Evolutionary conservation across 108 stramenopile species (phyloP).

Genomic region (Mayamaea pseudoterrestris): DNA sequence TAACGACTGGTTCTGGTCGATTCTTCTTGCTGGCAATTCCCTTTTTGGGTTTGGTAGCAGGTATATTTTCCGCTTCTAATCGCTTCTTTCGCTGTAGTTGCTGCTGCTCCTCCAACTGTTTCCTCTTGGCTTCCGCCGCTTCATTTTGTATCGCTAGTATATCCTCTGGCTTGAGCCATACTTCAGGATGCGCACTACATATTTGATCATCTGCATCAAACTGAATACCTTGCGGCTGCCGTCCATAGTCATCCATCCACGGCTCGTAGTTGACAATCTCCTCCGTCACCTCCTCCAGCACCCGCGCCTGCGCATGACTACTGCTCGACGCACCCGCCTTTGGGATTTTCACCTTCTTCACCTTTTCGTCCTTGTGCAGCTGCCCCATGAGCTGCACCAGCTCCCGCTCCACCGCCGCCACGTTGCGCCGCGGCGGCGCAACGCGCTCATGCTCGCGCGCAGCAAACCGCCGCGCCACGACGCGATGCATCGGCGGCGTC

Average conservation of each 20-base stretch:
- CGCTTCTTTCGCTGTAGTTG: background rate
- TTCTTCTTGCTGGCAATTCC: slow-evolving; percentile 1
- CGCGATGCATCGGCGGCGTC: slow-evolving; percentile 74
- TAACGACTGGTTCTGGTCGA: slow-evolving; percentile 35
- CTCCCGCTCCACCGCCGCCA: slow-evolving; percentile 53
- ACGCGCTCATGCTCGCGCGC: slow-evolving; percentile 47
- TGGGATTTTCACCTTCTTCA: slow-evolving; percentile 21
- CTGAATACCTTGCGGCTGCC: slow-evolving; percentile 33
- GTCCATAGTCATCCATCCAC: slow-evolving; percentile 76
- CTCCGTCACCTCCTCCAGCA: slow-evolving; percentile 70
- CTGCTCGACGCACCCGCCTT: slow-evolving; percentile 21
- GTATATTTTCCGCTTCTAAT: slow-evolving; percentile 3
- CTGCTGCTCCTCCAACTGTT: slow-evolving; percentile 11
- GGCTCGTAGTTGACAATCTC: slow-evolving; percentile 77
- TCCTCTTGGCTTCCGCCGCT: slow-evolving; percentile 20
- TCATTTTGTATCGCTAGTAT: slow-evolving; percentile 19
- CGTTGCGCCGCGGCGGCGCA: slow-evolving; percentile 48
- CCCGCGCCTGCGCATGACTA: slow-evolving; percentile 30
- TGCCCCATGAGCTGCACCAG: slow-evolving; percentile 49
- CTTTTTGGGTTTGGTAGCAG: background rate
- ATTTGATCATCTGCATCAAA: slow-evolving; percentile 37
- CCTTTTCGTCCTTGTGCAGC: slow-evolving; percentile 30
- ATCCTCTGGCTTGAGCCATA: slow-evolving; percentile 58
- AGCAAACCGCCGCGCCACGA: slow-evolving; percentile 74
- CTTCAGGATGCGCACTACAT: slow-evolving; percentile 57